A percentile compares a stretch with the other conserved stretches of the same genome.
phyloP scores from a whole-genome alignment of 768 basidiomycete genomes.

The Lactarius indigo region DNA sequence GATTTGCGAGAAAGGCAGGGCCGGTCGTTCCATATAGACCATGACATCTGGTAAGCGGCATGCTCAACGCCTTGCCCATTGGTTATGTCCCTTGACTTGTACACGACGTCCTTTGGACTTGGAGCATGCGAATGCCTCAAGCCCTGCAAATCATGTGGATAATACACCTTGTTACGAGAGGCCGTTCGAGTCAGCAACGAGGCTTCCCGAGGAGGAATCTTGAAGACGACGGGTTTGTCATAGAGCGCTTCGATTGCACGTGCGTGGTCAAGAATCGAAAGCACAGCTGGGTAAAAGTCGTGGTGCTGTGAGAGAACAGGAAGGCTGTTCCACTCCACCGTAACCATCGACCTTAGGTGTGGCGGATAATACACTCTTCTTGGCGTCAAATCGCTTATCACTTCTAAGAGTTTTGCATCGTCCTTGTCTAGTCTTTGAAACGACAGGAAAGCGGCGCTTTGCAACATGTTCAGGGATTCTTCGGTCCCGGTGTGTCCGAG shows the following conservation, averaged over 20 bases:
- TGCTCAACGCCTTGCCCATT: not conserved
- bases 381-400: slow-evolving; percentile 2
- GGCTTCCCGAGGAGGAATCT: not conserved
- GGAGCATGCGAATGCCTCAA: not conserved
- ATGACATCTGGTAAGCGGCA: not conserved
- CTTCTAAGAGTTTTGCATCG: not conserved
- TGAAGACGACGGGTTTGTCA: not conserved
- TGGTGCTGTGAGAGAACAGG: slow-evolving; percentile 11
- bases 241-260: slow-evolving; percentile 2
- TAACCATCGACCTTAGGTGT: not conserved
- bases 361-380: slow-evolving; percentile 1
- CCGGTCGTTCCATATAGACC: not conserved
- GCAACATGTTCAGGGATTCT: slow-evolving; percentile 40
- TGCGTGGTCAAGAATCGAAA: slow-evolving; percentile 2
- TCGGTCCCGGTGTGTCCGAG: slow-evolving; percentile 43
- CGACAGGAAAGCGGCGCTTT: slow-evolving; percentile 37
- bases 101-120: not conserved
- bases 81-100: not conserved
- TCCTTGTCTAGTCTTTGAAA: slow-evolving; percentile 35
- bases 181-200: not conserved
- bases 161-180: slow-evolving; percentile 4
- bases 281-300: not conserved
- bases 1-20: not conserved
- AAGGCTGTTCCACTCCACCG: slow-evolving; percentile 1
- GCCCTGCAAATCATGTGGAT: not conserved